These are phyloP conservation scores for Kodamaea lidongshanica DNA, from an alignment of 805 yeast species.

Conservation along the genomic window DNA sequence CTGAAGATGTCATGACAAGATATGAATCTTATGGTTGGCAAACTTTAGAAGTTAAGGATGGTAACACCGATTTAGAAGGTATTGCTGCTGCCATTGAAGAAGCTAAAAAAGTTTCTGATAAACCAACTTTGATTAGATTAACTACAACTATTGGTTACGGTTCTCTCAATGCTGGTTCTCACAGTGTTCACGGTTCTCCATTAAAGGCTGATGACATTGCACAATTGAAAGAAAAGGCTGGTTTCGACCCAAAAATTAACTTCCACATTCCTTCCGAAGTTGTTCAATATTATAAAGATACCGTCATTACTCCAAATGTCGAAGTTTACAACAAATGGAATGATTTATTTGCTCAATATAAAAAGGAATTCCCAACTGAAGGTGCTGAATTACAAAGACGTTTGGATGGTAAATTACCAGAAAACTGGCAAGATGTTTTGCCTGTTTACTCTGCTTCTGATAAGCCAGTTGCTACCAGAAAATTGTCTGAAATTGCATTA, in stretches of 20 bases:
- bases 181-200: slow-evolving; percentile 94
- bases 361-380: slow-evolving; percentile 63
- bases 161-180: slow-evolving; percentile 77
- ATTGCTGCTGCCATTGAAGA: slow-evolving; percentile 68
- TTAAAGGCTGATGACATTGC: slow-evolving; percentile 86
- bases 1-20: slow-evolving; percentile 83
- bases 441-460: slow-evolving; percentile 78
- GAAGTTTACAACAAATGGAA: slow-evolving; percentile 74
- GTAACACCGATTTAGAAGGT: slow-evolving; percentile 70
- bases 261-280: slow-evolving; percentile 84
- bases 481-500: slow-evolving; percentile 79
- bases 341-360: slow-evolving; percentile 52
- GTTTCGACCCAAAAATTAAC: slow-evolving; percentile 79
- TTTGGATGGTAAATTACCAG: slow-evolving; percentile 71
- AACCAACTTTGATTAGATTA: slow-evolving; percentile 87
- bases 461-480: slow-evolving; percentile 86
- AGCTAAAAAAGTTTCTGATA: slow-evolving; percentile 70
- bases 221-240: slow-evolving; percentile 77
- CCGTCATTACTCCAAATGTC: slow-evolving; percentile 52
- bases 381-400: slow-evolving; percentile 80
- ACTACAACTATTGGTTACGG: slow-evolving; percentile 94
- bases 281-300: slow-evolving; percentile 56
- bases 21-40: slow-evolving; percentile 95
- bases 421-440: slow-evolving; percentile 67
- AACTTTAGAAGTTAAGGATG: slow-evolving; percentile 67